Conservation (phyloP, 495 filamentous ascomycete genomes). For the Penicillium pancosmium region DNA sequence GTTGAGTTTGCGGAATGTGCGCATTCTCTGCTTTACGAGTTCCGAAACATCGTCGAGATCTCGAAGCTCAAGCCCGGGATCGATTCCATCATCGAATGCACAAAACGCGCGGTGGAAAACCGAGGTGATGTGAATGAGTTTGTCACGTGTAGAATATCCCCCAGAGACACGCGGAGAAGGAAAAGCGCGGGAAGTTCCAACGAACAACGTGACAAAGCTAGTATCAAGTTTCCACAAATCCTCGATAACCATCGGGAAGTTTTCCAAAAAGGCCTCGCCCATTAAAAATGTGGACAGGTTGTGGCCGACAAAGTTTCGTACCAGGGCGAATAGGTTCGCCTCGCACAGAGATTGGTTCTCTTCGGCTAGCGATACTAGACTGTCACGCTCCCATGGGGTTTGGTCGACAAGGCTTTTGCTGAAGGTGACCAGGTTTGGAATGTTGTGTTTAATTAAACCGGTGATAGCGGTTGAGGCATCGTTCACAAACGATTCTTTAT, state of each 20-base stretch:
- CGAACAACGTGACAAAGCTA: conserved; percentile 53
- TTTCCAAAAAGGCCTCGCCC: conserved; percentile 57
- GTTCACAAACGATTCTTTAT: conserved; percentile 45
- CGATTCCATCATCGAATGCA: conserved; percentile 45
- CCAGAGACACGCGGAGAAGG: conserved; percentile 52
- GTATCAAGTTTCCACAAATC: conserved; percentile 59
- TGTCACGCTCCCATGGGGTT: conserved; percentile 59
- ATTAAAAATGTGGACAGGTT: conserved; percentile 54
- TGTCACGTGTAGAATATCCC: conserved; percentile 55
- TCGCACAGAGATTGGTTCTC: conserved; percentile 45
- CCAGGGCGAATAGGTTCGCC: conserved; percentile 53
- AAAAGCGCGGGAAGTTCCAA: conserved; percentile 55
- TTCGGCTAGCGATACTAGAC: conserved; percentile 38
- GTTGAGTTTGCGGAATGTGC: conserved; percentile 36
- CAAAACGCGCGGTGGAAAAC: conserved; percentile 54
- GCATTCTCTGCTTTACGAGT: conserved; percentile 47
- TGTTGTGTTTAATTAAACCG: conserved; percentile 43
- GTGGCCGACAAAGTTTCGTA: conserved; percentile 57
- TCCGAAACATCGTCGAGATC: conserved; percentile 58
- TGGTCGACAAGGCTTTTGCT: conserved; percentile 62
- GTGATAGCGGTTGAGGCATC: conserved; percentile 39
- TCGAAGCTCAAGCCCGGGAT: conserved; percentile 50
- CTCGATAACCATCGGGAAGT: conserved; percentile 52
- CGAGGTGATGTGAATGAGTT: conserved; percentile 49
- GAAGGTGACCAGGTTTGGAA: conserved; percentile 58